phyloP scores from a whole-genome alignment of 2,329 filamentous ascomycete species.

The Xenoacremonium recifei region DNA sequence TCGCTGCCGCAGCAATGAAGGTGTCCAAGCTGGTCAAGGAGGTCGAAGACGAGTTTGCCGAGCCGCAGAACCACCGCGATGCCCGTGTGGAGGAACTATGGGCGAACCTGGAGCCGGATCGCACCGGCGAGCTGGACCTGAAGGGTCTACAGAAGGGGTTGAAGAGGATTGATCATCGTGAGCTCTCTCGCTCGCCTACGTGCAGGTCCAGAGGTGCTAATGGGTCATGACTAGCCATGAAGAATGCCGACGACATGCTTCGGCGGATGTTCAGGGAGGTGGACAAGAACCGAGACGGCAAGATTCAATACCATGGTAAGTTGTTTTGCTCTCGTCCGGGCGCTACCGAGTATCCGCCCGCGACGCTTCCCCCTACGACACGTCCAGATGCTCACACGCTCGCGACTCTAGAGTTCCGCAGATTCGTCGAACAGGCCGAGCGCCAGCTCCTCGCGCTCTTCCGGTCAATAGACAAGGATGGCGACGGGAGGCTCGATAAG shows the following conservation, averaged over 20 bases:
- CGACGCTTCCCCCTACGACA: neutral
- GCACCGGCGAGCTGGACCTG: slow-evolving; percentile 78
- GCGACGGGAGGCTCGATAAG: slow-evolving; percentile 83
- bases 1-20: slow-evolving; percentile 30
- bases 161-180: slow-evolving; percentile 88
- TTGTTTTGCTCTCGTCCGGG: slow-evolving; percentile 13
- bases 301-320: slow-evolving; percentile 86
- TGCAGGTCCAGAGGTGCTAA: slow-evolving; percentile 20
- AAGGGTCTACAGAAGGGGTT: slow-evolving; percentile 82
- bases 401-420: slow-evolving; percentile 70
- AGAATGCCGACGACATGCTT: slow-evolving; percentile 88
- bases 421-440: slow-evolving; percentile 86
- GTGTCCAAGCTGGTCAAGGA: slow-evolving; percentile 49
- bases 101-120: slow-evolving; percentile 74
- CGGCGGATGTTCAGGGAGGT: slow-evolving; percentile 77
- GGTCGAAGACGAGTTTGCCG: slow-evolving; percentile 65
- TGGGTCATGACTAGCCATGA: slow-evolving; percentile 54
- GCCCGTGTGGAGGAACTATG: slow-evolving; percentile 81
- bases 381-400: slow-evolving; percentile 1
- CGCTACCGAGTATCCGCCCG: slow-evolving; percentile 5
- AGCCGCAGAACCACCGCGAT: slow-evolving; percentile 77
- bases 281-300: slow-evolving; percentile 83
- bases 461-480: slow-evolving; percentile 79
- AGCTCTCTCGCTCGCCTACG: slow-evolving; percentile 25
- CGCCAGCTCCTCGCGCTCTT: slow-evolving; percentile 80